Conservation (phyloP, 2,329 filamentous ascomycete species). For the Chalaropsis ovoidea region DNA sequence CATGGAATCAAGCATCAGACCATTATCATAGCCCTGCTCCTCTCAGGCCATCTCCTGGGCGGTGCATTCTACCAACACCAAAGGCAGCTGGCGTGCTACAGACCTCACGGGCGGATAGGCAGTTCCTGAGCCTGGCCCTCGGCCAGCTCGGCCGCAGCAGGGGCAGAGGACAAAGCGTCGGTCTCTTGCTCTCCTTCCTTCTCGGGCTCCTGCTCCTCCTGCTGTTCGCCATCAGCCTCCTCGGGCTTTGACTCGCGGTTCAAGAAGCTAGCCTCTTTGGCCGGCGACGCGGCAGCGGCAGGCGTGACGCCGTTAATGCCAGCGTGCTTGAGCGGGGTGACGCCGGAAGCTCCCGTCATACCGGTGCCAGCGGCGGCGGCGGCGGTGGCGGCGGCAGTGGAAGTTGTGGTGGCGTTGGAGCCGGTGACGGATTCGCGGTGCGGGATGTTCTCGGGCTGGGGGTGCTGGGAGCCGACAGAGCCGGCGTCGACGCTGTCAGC, state of each 20-base stretch:
- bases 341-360: conserved; percentile 30
- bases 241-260: conserved; percentile 67
- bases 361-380: conserved; percentile 27
- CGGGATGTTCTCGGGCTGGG: conserved; percentile 87
- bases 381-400: background rate
- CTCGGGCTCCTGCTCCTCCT: conserved; percentile 22
- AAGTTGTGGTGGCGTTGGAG: conserved; percentile 24
- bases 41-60: background rate
- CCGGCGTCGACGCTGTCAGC: conserved; percentile 88
- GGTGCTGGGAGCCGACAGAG: conserved; percentile 87
- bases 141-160: background rate
- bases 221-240: conserved; percentile 30
- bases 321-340: conserved; percentile 33
- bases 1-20: background rate
- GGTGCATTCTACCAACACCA: background rate
- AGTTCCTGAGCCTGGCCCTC: conserved; percentile 13
- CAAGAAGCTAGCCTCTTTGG: conserved; percentile 83
- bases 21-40: background rate
- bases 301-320: conserved; percentile 33
- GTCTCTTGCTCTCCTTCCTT: conserved; percentile 17
- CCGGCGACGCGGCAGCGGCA: conserved; percentile 53
- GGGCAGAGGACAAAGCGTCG: background rate
- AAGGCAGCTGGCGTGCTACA: conserved; percentile 6
- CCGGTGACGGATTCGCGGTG: conserved; percentile 52
- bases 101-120: conserved; percentile 13